Base-by-base conservation (phyloP, 805 yeast species). In the Osmozyma mogii region DNA sequence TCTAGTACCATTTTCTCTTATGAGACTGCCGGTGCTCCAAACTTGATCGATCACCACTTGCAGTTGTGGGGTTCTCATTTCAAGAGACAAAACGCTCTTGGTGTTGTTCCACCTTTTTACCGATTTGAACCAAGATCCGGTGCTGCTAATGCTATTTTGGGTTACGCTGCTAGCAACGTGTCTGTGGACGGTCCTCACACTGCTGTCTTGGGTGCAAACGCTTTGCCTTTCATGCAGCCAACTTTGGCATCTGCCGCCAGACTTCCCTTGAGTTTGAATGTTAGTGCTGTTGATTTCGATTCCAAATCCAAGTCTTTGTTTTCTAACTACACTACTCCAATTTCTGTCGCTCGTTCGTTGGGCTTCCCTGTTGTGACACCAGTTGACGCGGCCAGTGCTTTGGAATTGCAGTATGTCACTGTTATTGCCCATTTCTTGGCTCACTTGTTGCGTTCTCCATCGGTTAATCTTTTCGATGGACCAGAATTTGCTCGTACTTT, bases 391-490 rank as follows among this genome's bases (percentile, higher is more conserved):
- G 60, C 66, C 15, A 46, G 66, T 22, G 68, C 65, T 11, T 21
- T 41, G 10, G 94, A 84, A 52, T 71, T 76, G 30, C 89, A 83
- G 56, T 74, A 73, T 38, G 62, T 77, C 30, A 52, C 94, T 14
- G 56, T 81, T 22, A 64, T 84, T 43, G 68, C 85, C 28, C 62
- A 77, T 24, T 79, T 70, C 29, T 58, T 79, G 40, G 78, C 88
- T 13, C 40, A 52, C 4, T 44, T 55, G 31, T 54, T 58, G 17
- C 64, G 71, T 18, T 56, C 58, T 16, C 82, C 94, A 3, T 68
- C 79, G 9, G 51, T 85, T 32, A 78, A 83, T 54, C 64, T 84
- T 38, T 84, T 79, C 50, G 96, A 88, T 53, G 96, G 96, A 19
- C 65, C 82, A 9, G 68, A 75, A 29, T 77, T 72, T 34, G 50